phyloP scores from a whole-genome alignment of 352 stramenopile genomes.

The Globisporangium apiculatum region DNA sequence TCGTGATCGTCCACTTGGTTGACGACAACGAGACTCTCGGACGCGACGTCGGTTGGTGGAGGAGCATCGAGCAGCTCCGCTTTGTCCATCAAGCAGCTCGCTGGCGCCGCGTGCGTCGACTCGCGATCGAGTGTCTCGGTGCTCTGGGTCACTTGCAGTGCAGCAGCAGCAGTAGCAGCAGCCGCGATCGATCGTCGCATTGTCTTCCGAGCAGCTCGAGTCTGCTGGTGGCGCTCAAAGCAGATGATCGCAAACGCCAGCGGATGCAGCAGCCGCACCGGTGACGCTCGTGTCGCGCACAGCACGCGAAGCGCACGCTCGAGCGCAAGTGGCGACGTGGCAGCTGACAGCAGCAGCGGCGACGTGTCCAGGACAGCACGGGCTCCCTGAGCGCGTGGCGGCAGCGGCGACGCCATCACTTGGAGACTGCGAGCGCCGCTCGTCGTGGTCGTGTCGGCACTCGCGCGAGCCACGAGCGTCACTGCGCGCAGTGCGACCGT shows the following conservation, averaged over 20 bases:
- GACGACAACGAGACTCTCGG: too few relatives aligned
- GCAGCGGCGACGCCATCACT: too few relatives aligned
- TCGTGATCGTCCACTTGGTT: neutral
- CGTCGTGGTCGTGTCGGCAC: too few relatives aligned
- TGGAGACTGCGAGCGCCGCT: neutral
- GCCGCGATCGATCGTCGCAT: neutral
- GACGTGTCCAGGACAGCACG: neutral
- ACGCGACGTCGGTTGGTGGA: too few relatives aligned
- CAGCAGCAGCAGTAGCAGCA: too few relatives aligned
- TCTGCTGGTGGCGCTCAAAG: conserved; percentile 1
- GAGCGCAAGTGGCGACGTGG: neutral
- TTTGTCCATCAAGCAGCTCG: too few relatives aligned
- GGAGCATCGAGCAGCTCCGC: too few relatives aligned
- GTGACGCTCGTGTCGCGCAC: neutral
- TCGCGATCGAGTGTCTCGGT: too few relatives aligned
- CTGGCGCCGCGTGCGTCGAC: too few relatives aligned
- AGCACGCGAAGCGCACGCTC: neutral
- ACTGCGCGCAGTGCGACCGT: neutral
- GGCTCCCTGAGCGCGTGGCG: too few relatives aligned
- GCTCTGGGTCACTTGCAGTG: neutral
- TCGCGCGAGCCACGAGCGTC: neutral
- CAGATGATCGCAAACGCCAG: conserved; percentile 1
- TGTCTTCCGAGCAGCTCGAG: neutral
- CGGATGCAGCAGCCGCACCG: conserved; percentile 1
- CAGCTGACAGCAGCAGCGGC: neutral